Conservation (phyloP, 768 basidiomycete species). For the Clathrus columnatus region DNA sequence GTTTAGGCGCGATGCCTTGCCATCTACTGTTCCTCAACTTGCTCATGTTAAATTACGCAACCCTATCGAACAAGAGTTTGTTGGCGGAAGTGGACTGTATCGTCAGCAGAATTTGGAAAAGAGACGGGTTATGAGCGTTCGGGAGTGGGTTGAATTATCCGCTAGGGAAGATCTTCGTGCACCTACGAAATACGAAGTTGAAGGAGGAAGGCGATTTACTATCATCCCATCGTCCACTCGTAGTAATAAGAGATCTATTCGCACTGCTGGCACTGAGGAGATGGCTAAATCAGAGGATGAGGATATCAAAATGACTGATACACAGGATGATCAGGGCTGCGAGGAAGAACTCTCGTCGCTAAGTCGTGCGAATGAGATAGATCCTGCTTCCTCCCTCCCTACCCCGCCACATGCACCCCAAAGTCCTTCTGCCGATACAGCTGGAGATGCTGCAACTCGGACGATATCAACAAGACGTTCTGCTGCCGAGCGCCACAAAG, state of each 20-base stretch:
- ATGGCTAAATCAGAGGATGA: not conserved
- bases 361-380: not conserved
- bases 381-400: constrained; percentile 4
- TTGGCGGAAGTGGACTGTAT: constrained; percentile 79
- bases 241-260: not conserved
- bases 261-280: not conserved
- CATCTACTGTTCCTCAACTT: constrained; percentile 63
- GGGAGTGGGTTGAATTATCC: constrained; percentile 82
- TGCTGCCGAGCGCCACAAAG: constrained; percentile 26
- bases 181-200: constrained; percentile 60
- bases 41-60: constrained; percentile 68
- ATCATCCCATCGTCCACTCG: not conserved
- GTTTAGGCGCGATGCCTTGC: constrained; percentile 61
- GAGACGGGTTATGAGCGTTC: constrained; percentile 70
- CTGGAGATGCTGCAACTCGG: not conserved
- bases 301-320: constrained; percentile 1
- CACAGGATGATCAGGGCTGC: constrained; percentile 1
- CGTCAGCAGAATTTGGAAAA: constrained; percentile 89
- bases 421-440: not conserved
- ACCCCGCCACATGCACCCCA: constrained; percentile 5
- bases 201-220: constrained; percentile 28
- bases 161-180: constrained; percentile 61
- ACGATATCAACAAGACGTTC: not conserved
- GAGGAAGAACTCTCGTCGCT: not conserved
- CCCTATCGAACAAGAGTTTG: constrained; percentile 92